Base-by-base conservation (phyloP, 2,329 filamentous ascomycete species). In the Scytalidium sp. region DNA sequence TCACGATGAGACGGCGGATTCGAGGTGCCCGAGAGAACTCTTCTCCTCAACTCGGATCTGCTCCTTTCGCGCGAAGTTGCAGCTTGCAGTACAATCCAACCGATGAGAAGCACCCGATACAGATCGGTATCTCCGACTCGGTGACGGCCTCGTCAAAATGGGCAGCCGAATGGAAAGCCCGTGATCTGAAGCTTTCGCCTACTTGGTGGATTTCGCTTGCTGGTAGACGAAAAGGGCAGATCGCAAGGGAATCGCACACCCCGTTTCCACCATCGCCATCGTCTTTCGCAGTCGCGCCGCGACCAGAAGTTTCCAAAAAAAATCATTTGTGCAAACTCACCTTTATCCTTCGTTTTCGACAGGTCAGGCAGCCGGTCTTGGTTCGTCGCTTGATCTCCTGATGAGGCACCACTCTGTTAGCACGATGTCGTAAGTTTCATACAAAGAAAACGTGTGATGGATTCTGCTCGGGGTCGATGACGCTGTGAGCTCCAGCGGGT, bases 341-440 rank as follows among this genome's bases (percentile, higher is more conserved):
- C 83, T 89, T 89, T 68, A 89, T 89, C 71, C 85, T 75, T 60
- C 85, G 75, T 66, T 82, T 83, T 62, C 80, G 72, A 69, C 80
- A 83, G 19, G 80, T 83, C 60, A 83, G 65, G 68, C 85, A 89
- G n/a, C 84, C 84, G 1, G 84, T 88, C 70, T 88, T 88, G 50
- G 86, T 89, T 64, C 86, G 76, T 58, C 85, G 77, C 72, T 89
- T 89, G 66, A 89, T 87, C 70, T 90, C 85, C 70, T 87, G 52
- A 56, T 22, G 47, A 50, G 43, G 45, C 47, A 41, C 19, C 25
- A 45, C 21, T 19, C 20, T 47, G 58, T 65, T 51, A 64, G 64
- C 56, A 55, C n/a, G n/a, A n/a, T n/a, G n/a, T n/a, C n/a, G n/a
- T n/a, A n/a, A n/a, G n/a, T n/a, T n/a, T n/a, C n/a, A n/a, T n/a